Conservation (phyloP, 805 yeast species). For the Phaffomyces antillensis region DNA sequence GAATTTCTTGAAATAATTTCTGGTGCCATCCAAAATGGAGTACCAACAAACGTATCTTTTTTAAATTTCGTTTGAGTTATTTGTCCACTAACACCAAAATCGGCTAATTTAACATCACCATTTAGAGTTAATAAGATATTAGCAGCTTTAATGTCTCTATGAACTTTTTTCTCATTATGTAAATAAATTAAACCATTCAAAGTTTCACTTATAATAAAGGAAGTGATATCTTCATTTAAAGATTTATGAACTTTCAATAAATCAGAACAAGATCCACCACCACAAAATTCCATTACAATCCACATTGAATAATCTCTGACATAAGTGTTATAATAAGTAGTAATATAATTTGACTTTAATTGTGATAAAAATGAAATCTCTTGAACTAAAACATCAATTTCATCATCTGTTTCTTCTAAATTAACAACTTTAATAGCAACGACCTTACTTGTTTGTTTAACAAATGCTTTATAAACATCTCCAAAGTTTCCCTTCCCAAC, state of each 20-base stretch:
- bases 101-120: conserved; percentile 78
- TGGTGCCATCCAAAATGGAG: conserved; percentile 99
- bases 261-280: conserved; percentile 87
- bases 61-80: conserved; percentile 53
- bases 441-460: conserved; percentile 26
- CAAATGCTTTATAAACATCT: conserved; percentile 63
- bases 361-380: conserved; percentile 74
- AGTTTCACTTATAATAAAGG: conserved; percentile 56
- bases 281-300: conserved; percentile 93
- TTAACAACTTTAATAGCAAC: conserved; percentile 88
- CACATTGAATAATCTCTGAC: conserved; percentile 64
- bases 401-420: conserved; percentile 73
- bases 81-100: conserved; percentile 91
- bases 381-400: conserved; percentile 58
- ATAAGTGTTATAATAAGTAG: conserved; percentile 58
- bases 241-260: conserved; percentile 48
- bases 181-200: conserved; percentile 69
- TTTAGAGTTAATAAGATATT: conserved; percentile 65
- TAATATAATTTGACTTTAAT: conserved; percentile 54
- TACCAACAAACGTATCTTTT: conserved; percentile 81
- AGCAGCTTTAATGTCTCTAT: conserved; percentile 88
- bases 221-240: conserved; percentile 52
- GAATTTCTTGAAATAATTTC: conserved; percentile 60
- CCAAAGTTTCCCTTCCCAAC: conserved; percentile 86
- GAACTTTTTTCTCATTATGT: conserved; percentile 71